Base-by-base conservation (phyloP, 2,329 filamentous ascomycete genomes). In the Colletotrichum chlorophyti region DNA sequence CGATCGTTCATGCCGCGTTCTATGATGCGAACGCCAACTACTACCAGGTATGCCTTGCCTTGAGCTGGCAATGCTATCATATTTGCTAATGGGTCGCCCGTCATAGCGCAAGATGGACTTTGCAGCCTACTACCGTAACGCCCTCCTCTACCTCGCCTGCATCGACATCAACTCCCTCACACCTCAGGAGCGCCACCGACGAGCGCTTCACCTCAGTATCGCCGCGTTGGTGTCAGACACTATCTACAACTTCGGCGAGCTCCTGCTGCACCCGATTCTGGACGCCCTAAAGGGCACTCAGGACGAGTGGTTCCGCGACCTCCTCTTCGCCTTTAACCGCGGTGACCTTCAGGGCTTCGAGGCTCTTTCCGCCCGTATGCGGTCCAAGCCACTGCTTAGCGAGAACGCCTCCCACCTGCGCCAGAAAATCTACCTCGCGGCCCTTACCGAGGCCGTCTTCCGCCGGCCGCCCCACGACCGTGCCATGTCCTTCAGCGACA, bases 181-280 rank as follows among this genome's bases (percentile, higher is more conserved):
- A 38, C 79, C 86, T 51, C 80, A 84, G 52, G 93, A 99, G 74
- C 89, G 91, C 68, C 88, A 89, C 72, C 84, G 84, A 59, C 88
- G 94, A 67, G 95, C 95, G 40, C 96, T 97, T 77, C 93, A 97
- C 73, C 88, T 99, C 62, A 91, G 91, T 70, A 89, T 98, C 51
- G 93, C 95, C 24, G 95, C 95, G 9, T 84, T 99, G 8, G 91
- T 97, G 34, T 97, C 93, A 47, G 91, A 94, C 69, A 91, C 87
- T 68, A 99, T 98, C 79, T 98, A 99, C 86, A 99, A 99, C 81
- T 99, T 99, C 68, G 95, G 95, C 74, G 95, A 99, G 81, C 88
- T 99, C n/a, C 86, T 99, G 27, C 85, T 99, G 65, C 95, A 99
- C 74, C 95, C 95, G 4, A 96, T 99, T 70, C 88, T 99, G 63